These are phyloP conservation scores for Oryza coarctata DNA, from an alignment of 176 grass and related monocot genomes.

Conservation along the genomic window DNA sequence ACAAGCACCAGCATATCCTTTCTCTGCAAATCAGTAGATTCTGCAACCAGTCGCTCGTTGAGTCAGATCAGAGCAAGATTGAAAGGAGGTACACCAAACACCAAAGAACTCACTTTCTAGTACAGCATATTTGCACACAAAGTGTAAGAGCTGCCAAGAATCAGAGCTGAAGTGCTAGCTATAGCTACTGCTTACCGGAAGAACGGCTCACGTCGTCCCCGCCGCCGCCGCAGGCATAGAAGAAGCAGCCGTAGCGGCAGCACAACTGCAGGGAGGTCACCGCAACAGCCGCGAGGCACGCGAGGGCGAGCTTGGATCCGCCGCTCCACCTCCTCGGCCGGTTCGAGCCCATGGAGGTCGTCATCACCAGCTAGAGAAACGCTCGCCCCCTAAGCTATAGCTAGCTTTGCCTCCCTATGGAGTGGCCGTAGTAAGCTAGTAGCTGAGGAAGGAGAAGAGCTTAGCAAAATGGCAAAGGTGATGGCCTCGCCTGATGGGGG, in stretches of 20 bases:
- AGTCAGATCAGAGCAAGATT: not conserved
- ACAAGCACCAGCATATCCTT: not conserved
- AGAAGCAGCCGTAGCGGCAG: conserved; percentile 14
- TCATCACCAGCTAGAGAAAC: not conserved
- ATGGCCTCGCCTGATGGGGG: not conserved
- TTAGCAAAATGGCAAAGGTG: not conserved
- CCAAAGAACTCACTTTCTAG: not conserved
- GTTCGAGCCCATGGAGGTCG: not conserved
- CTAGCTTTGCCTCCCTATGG: too few relatives aligned
- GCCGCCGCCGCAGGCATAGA: not conserved
- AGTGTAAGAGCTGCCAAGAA: not conserved
- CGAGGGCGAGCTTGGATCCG: not conserved
- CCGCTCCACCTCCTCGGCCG: not conserved
- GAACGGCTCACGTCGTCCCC: not conserved
- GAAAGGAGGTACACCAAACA: not conserved
- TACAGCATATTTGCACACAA: not conserved
- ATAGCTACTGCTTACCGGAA: conserved; percentile 20
- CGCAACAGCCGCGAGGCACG: not conserved
- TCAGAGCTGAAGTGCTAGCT: not conserved
- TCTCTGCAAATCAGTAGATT: not conserved
- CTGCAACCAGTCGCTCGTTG: not conserved
- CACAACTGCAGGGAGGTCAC: conserved; percentile 16
- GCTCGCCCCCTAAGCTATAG: not conserved
- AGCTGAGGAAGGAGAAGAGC: not conserved
- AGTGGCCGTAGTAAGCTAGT: not conserved